Percentiles rank a stretch among this genome's conserved stretches.
Evolutionary conservation across 1,139 yeast species (phyloP).

Genomic region (Candida tunisiensis): DNA sequence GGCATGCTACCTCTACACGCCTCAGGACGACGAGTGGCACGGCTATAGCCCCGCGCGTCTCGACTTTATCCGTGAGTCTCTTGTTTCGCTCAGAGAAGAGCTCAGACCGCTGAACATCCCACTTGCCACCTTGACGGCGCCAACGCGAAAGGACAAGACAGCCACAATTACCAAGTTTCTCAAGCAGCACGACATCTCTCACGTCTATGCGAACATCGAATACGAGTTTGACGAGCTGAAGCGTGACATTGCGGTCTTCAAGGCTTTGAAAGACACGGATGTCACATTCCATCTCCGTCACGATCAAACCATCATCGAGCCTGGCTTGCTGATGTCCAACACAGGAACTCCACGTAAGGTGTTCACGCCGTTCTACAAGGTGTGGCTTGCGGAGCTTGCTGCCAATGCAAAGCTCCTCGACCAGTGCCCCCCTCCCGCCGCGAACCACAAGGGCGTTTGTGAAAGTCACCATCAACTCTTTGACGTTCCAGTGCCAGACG

Average conservation of each 20-base stretch:
- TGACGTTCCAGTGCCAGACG: conserved; percentile 5
- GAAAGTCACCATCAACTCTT: conserved; percentile 5
- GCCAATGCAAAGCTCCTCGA: conserved; percentile 2
- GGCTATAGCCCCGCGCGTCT: conserved; percentile 27
- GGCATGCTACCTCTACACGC: conserved; percentile 25
- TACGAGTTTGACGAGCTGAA: conserved; percentile 37
- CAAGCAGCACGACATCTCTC: conserved; percentile 14
- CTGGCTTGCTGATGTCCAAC: conserved; percentile 26
- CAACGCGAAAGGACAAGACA: conserved; percentile 12
- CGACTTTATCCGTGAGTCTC: conserved; percentile 21
- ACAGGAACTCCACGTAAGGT: conserved; percentile 33
- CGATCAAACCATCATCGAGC: conserved; percentile 32
- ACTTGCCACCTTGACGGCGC: conserved; percentile 21
- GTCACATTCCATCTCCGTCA: conserved; percentile 21
- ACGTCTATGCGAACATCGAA: conserved; percentile 27
- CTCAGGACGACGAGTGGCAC: conserved; percentile 26
- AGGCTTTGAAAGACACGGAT: conserved; percentile 7
- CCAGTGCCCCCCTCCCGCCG: conserved; percentile 7
- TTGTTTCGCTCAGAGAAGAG: conserved; percentile 17
- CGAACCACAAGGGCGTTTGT: conserved; percentile 4
- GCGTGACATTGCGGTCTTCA: conserved; percentile 17
- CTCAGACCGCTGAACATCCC: conserved; percentile 25
- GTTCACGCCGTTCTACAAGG: conserved; percentile 36
- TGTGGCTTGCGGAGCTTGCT: conserved; percentile 23
- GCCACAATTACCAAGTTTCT: conserved; percentile 5